A percentile compares a stretch with the other conserved stretches of the same genome.
Evolutionary conservation across 176 grass and related monocot species (phyloP).

Genomic region (Triticum monococcum): DNA sequence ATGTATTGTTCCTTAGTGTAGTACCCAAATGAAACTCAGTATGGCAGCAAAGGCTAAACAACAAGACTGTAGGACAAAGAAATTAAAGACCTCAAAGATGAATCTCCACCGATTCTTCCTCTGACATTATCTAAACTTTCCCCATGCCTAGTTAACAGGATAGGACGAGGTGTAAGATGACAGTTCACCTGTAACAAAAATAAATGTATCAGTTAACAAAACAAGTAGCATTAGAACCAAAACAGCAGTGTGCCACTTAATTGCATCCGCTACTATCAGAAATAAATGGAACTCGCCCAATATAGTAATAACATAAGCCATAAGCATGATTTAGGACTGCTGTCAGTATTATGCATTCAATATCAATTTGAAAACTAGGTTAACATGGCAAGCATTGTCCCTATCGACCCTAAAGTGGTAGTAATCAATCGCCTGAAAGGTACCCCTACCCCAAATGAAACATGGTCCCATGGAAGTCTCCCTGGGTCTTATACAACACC

Average conservation of each 20-base stretch:
- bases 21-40: not conserved
- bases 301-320: not conserved
- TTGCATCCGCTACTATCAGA: not conserved
- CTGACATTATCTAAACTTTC: constrained; percentile 96
- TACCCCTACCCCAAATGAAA: not conserved
- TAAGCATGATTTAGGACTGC: not conserved
- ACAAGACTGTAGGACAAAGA: constrained; percentile 27
- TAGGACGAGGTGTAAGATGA: constrained; percentile 96
- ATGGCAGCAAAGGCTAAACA: constrained; percentile 15
- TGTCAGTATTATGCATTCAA: not conserved
- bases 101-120: constrained; percentile 91
- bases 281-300: not conserved
- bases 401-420: not conserved
- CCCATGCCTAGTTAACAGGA: constrained; percentile 92
- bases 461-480: not conserved
- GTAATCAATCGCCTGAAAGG: not conserved
- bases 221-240: not conserved
- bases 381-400: constrained; percentile 1
- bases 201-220: constrained; percentile 10
- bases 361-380: constrained; percentile 11
- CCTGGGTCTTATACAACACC: not conserved
- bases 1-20: not conserved
- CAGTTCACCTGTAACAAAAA: constrained; percentile 82
- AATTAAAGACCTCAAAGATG: constrained; percentile 75
- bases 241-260: not conserved